These are phyloP conservation scores for Persicaria tinctoria DNA, from an alignment of 148 eudicot species.

Conservation along the genomic window DNA sequence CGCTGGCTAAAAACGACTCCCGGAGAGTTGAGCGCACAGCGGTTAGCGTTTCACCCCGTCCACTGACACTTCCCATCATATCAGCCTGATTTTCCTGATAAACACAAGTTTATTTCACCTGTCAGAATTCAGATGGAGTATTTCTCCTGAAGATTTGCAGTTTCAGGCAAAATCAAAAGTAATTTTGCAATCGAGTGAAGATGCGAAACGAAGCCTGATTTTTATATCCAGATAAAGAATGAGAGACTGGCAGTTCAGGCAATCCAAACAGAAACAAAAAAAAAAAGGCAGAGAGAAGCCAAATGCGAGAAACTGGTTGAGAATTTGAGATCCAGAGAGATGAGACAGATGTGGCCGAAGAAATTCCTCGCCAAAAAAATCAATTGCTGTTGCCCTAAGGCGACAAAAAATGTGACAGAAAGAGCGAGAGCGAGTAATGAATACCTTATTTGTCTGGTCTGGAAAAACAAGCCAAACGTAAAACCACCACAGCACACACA, in stretches of 20 bases:
- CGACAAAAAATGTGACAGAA: neutral
- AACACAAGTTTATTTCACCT: neutral
- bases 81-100: neutral
- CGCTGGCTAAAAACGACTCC: constrained; percentile 24
- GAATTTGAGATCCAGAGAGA: neutral
- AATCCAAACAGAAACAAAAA: neutral
- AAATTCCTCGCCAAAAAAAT: constrained; percentile 2
- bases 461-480: neutral
- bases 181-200: no score
- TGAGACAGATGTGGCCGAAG: neutral
- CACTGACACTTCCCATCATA: neutral
- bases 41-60: constrained; percentile 13
- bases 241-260: neutral
- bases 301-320: neutral
- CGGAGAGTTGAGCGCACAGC: constrained; percentile 30
- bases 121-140: neutral
- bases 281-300: neutral
- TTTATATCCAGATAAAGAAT: neutral
- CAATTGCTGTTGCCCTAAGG: neutral
- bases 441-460: constrained; percentile 8
- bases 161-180: neutral
- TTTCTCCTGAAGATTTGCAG: neutral
- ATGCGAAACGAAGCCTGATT: neutral
- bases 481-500: neutral
- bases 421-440: neutral